Percentiles rank a stretch among this genome's conserved stretches.
Conservation (phyloP, 192 early-diverging fungal genomes). For the Mortierella alpina region DNA sequence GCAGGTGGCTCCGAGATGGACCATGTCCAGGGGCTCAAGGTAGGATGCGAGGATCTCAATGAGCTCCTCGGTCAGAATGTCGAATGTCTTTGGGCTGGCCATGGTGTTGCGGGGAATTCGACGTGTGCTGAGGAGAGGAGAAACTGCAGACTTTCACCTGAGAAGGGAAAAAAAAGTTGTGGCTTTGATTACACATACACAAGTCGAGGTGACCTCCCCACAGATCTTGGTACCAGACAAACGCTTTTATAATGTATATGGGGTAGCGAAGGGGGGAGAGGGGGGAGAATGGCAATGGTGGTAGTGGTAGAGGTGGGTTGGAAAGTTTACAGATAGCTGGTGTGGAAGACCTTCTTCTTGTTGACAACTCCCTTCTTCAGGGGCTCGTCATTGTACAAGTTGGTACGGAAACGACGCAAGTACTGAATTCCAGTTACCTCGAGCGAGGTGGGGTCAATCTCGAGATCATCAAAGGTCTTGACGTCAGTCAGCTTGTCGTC, state of each 20-base stretch:
- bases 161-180: slow-evolving; percentile 11
- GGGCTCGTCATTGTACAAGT: slow-evolving; percentile 67
- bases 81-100: slow-evolving; percentile 33
- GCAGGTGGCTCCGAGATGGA: slow-evolving; percentile 41
- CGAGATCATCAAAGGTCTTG: slow-evolving; percentile 88
- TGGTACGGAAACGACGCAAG: slow-evolving; percentile 84
- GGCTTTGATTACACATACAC: slow-evolving; percentile 2
- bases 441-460: slow-evolving; percentile 82
- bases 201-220: no score
- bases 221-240: no score
- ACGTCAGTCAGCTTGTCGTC: slow-evolving; percentile 76
- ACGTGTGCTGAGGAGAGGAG: neutral
- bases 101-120: neutral
- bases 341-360: slow-evolving; percentile 59
- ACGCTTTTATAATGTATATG: neutral
- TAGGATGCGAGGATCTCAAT: slow-evolving; percentile 45
- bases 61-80: slow-evolving; percentile 38
- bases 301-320: neutral
- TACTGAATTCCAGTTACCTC: slow-evolving; percentile 87
- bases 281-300: neutral
- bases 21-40: slow-evolving; percentile 52
- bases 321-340: slow-evolving; percentile 51
- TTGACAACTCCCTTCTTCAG: slow-evolving; percentile 62
- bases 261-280: neutral
- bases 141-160: neutral